These are phyloP conservation scores for Pythium guiyangense DNA, from an alignment of 352 stramenopile species.

Conservation along the genomic window DNA sequence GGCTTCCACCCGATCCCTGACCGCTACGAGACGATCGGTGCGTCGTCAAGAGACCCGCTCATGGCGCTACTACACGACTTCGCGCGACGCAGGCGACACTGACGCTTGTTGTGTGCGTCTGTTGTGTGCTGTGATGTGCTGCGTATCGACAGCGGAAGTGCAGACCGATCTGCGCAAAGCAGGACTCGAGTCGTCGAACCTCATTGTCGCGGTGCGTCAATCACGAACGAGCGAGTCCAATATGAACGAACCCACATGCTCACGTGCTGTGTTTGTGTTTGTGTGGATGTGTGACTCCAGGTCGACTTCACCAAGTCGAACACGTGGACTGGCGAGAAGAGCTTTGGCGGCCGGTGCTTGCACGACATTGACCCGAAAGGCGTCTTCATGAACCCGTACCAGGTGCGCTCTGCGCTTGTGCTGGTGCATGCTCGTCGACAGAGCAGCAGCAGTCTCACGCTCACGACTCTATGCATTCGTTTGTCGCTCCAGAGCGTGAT, in stretches of 20 bases:
- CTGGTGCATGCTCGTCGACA: neutral
- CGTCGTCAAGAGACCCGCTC: neutral
- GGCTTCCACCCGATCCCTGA: conserved; percentile 33
- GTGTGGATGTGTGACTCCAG: conserved; percentile 13
- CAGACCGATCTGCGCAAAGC: conserved; percentile 19
- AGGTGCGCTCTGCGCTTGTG: conserved; percentile 22
- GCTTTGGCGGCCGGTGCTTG: conserved; percentile 51
- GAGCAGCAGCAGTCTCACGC: neutral
- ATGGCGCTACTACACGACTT: neutral
- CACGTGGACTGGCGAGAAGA: conserved; percentile 54
- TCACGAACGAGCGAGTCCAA: too few species aligned
- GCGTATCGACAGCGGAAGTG: conserved; percentile 18
- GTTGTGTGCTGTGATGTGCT: neutral
- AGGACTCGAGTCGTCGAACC: conserved; percentile 61
- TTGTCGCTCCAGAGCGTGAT: conserved; percentile 45
- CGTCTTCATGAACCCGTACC: conserved; percentile 48
- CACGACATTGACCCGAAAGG: conserved; percentile 52
- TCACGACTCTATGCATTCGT: neutral
- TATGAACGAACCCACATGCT: neutral
- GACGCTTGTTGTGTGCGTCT: too few species aligned
- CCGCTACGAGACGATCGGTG: conserved; percentile 41
- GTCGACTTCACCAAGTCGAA: conserved; percentile 78
- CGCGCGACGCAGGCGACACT: neutral
- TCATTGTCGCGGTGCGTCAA: conserved; percentile 48
- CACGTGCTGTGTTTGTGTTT: neutral